Evolutionary conservation across 148 eudicot genomes (phyloP).

Genomic region (Polygonum maritimum): DNA sequence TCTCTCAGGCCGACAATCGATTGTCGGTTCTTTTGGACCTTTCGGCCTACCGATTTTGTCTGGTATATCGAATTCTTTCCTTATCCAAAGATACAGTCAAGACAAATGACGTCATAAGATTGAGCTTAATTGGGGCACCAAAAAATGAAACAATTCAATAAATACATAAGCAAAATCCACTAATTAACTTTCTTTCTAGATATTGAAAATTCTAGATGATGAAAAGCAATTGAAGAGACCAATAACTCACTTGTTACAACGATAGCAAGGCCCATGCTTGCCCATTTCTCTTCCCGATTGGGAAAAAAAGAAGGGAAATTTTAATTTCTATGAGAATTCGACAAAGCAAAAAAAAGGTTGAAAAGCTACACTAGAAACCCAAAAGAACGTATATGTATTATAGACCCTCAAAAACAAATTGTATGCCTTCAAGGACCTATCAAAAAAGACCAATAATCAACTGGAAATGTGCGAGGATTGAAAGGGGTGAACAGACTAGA

Average conservation of each 20-base stretch:
- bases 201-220: constrained; percentile 7
- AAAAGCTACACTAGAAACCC: background rate
- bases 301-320: background rate
- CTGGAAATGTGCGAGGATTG: background rate
- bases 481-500: background rate
- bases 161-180: constrained; percentile 1
- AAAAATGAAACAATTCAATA: background rate
- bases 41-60: too few species aligned
- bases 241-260: constrained; percentile 99
- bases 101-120: background rate
- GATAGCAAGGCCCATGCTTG: constrained; percentile 99
- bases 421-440: background rate
- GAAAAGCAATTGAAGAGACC: constrained; percentile 2
- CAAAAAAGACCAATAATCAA: background rate
- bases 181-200: background rate
- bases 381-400: background rate
- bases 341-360: background rate
- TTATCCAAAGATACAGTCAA: too few species aligned
- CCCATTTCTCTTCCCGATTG: constrained; percentile 44
- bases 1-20: too few species aligned
- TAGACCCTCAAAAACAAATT: background rate
- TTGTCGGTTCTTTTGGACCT: too few species aligned
- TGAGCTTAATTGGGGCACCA: background rate
- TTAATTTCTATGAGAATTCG: background rate
- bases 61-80: too few species aligned